Base-by-base conservation (phyloP, 768 basidiomycete species). In the Lepiota brunneoincarnata region DNA sequence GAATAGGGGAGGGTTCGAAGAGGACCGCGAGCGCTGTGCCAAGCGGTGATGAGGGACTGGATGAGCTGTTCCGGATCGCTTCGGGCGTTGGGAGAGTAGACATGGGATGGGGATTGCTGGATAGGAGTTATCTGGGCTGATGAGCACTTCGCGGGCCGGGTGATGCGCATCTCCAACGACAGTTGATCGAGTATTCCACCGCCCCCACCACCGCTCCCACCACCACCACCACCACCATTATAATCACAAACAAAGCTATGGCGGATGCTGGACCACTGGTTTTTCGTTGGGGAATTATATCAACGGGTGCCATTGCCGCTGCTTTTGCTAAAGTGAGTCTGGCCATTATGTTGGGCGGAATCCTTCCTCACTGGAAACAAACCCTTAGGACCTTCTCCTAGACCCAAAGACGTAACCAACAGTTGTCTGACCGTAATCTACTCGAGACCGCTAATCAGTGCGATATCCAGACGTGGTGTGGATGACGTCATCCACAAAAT, bases 251-350 rank as follows among this genome's bases (percentile, higher is more conserved):
- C 28, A n/a, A 39, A 48, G 42, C 51, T 34, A 75, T 75, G 72
- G 58, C 70, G 42, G 57, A 56, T 28, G 58, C 57, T 15, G 68
- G 70, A 57, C 72, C 75, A 1, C 69, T 75, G 43, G 72, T 72
- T 15, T 67, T 92, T 50, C 82, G 82, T 51, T 93, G 92, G 93
- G 92, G 93, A 15, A 89, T 94, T 59, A 87, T 96, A 57, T 89
- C 91, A 11, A 92, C 91, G 1, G 91, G 90, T 26, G 64, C 66
- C 17, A 94, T 93, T 54, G 83, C 91, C 7, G 72, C 72, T 26
- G 67, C 65, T 10, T 94, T 93, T 65, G 79, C 83, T 10, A 82
- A 80, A 75, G 91, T 88, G 55, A 54, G 70, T 41, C 34, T 26
- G 9, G 12, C 35, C 39, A 41, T 46, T 17, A 44, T 45, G 17